A percentile compares a stretch with the other conserved stretches of the same genome.
phyloP scores from a whole-genome alignment of 148 eudicot genomes.

The Dianthus caryophyllus region DNA sequence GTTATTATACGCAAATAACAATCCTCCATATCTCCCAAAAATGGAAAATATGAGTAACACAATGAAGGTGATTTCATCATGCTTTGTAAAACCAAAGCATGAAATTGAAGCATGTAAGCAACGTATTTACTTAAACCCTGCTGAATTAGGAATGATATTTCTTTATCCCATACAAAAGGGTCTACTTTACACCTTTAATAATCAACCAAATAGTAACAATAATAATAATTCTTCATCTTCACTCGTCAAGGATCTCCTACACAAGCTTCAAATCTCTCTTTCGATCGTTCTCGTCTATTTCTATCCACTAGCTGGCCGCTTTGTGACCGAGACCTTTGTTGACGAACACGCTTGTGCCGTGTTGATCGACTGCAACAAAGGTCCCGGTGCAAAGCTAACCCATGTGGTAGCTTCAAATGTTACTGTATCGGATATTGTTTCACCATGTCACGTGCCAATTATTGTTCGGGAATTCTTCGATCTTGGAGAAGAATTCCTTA shows the following conservation, averaged over 20 bases:
- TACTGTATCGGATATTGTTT: too few species aligned
- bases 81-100: conserved; percentile 22
- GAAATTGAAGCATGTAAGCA: neutral
- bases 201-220: neutral
- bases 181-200: conserved; percentile 3
- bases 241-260: neutral
- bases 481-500: conserved; percentile 22
- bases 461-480: conserved; percentile 26
- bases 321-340: neutral
- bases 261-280: conserved; percentile 14
- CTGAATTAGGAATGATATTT: neutral
- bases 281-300: conserved; percentile 15
- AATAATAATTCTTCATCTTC: too few species aligned
- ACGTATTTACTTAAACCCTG: neutral
- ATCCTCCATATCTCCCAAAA: too few species aligned
- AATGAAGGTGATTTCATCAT: conserved; percentile 12
- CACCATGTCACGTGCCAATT: too few species aligned
- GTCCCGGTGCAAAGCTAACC: conserved; percentile 39
- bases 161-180: conserved; percentile 19
- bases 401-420: conserved; percentile 32
- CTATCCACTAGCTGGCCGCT: conserved; percentile 15
- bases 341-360: conserved; percentile 2
- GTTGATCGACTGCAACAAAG: conserved; percentile 33
- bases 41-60: neutral
- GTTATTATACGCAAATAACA: too few species aligned